Evolutionary conservation across 2,329 filamentous ascomycete genomes (phyloP), one percentile per base, ranked within the genome.

Genomic region (Cercospora zeae-maydis): DNA sequence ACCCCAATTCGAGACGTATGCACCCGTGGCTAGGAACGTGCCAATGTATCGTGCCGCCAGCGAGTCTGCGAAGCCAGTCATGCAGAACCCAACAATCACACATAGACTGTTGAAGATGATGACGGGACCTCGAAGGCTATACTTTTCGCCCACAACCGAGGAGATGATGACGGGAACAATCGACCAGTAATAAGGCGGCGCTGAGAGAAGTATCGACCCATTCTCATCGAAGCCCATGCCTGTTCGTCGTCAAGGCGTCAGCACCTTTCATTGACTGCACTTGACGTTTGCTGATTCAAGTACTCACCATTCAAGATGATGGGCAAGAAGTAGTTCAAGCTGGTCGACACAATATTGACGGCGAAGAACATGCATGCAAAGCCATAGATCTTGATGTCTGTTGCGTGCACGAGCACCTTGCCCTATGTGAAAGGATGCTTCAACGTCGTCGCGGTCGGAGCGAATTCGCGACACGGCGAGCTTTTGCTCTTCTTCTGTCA

Each of bases 1-100:
- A n/a, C n/a, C n/a, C 86, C 87, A 89, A 66, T 90, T 90, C 3
- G 83, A 85, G 3, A 89, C 81, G 66, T 89, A 89, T 0, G 87
- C 86, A 0, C 87, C 87, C 0, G 87, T 89, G 0, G 86, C 86
- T 1, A 90, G 79, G 72, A 83, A 88, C 0, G 85, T 86, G 8
- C 87, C 87, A 31, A 87, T 77, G 66, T 89, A 89, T 53, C 87
- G 82, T 3, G 86, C 84, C 0, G 84, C 79, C 57, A 87, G 82
- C 60, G 87, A 81, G 13, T 78, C 75, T 0, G 82, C 78, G 70
- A 89, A 86, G 1, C 87, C 87, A 3, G 89, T 79, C 83, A 89
- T 86, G 66, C 82, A 79, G 73, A 89, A 89, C 2, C 87, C 87
- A 0, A 80, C 76, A 62, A 89, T 84, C 6, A 89, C 77, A 61